Evolutionary conservation across 345 rosid species (phyloP), one percentile per base, ranked within the genome.

Genomic region (Eucalyptus decipiens): DNA sequence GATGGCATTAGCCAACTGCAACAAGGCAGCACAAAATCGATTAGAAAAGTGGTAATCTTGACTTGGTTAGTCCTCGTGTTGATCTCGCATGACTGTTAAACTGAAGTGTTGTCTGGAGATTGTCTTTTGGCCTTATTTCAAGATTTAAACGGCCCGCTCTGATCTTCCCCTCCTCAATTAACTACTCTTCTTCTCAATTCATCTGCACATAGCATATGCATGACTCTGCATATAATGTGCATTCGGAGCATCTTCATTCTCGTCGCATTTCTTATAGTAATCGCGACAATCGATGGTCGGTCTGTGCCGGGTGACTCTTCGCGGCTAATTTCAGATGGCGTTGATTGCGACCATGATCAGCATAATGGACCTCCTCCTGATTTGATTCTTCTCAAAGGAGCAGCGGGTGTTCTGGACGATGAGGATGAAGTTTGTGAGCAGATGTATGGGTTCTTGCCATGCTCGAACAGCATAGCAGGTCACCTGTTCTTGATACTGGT

Each of bases 371-470:
- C 86, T 18, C 40, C 86, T 19, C 24, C 51, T 56, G 11, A 85
- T 32, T 51, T 86, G 37, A 21, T 88, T 86, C 56, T 86, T 49
- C 87, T 48, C 87, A 49, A n/a, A 47, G 87, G 58, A 85, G 50
- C 51, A 58, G 23, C 43, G 18, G 67, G 50, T 40, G 51, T 50
- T 45, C 17, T 8, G 80, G 86, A 37, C 45, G 15, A 85, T 26
- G 88, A 62, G 7, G 42, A 19, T 4, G 85, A 86, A 40, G 88
- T 28, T n/a, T 91, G 92, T 30, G 86, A 80, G 87, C 92, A 91
- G 86, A 62, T 91, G 89, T 89, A 89, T 43, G 92, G 92, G 5
- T 91, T 91, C 89, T 47, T 91, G 88, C 92, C 92, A 30, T 91
- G 92, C 86, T 91, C n/a, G n/a, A n/a, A n/a, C n/a, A n/a, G n/a